A percentile compares a stretch with the other conserved stretches of the same genome.
phyloP scores from a whole-genome alignment of 2,329 filamentous ascomycete genomes.

The Didymella pomorum region DNA sequence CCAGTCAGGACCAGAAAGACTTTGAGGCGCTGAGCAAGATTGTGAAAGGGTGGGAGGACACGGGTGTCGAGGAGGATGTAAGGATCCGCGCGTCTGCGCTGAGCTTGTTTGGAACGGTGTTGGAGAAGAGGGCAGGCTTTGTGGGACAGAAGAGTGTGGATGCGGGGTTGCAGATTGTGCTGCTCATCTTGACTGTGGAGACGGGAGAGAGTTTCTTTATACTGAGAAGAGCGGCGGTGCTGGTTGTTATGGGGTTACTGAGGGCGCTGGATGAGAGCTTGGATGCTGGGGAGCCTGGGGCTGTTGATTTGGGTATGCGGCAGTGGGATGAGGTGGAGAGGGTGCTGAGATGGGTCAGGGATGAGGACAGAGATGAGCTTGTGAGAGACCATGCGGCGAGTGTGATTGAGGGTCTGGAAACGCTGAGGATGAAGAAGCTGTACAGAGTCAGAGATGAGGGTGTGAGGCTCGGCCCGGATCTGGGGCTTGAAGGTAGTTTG shows the following conservation, averaged over 20 bases:
- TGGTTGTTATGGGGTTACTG: conserved; percentile 69
- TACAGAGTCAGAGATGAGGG: conserved; percentile 51
- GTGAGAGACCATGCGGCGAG: conserved; percentile 72
- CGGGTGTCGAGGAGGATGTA: conserved; percentile 70
- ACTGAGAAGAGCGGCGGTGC: conserved; percentile 70
- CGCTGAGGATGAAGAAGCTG: conserved; percentile 65
- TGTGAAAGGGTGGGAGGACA: conserved; percentile 72
- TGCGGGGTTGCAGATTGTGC: conserved; percentile 67
- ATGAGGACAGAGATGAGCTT: conserved; percentile 72
- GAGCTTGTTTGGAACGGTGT: conserved; percentile 66
- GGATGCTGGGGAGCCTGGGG: conserved; percentile 41
- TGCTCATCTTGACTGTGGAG: conserved; percentile 71
- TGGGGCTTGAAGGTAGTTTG: conserved; percentile 50
- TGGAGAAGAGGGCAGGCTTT: conserved; percentile 64
- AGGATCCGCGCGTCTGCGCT: conserved; percentile 74
- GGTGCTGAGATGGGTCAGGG: conserved; percentile 69
- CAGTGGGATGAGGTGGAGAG: conserved; percentile 69
- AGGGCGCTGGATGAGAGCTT: conserved; percentile 64
- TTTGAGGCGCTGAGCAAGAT: conserved; percentile 64
- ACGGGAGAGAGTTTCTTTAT: conserved; percentile 67
- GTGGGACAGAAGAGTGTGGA: conserved; percentile 49
- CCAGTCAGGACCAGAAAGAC: conserved; percentile 45
- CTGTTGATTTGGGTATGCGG: conserved; percentile 62
- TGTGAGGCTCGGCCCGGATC: conserved; percentile 30
- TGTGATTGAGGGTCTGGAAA: conserved; percentile 71